Evolutionary conservation across 1,284 basidiomycete genomes (phyloP), one percentile per base, ranked within the genome.

Genomic region (Sanguinoderma infundibulare): DNA sequence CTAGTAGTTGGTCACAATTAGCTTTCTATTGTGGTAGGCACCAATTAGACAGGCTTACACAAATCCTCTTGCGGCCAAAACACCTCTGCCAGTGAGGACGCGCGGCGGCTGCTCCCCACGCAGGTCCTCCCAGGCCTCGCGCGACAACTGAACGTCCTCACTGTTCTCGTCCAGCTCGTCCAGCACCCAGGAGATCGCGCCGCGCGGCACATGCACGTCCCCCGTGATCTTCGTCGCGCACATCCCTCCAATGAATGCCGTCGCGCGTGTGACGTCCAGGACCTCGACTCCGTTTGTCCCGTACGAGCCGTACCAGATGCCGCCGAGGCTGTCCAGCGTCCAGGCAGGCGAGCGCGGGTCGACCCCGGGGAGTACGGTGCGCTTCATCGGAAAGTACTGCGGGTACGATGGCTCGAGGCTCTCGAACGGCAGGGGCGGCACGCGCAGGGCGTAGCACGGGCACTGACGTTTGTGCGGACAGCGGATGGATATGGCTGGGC

Each of bases 281-380:
- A 66, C 59, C 53, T 72, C 69, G 15, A 64, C 67, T 35, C 67
- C 69, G 39, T 63, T 53, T 8, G 42, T 53, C 6, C 66, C 69
- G 40, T 65, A 69, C 28, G 52, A 54, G 17, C 69, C 67, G 22
- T 68, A 61, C 70, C 70, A 72, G 42, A 72, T 51, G 5, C 70
- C 69, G 3, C 55, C 55, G 7, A 70, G 54, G 7, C 50, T 49
- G 17, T 56, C 44, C 12, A 61, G 53, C 30, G 40, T 15, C 66
- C 67, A 69, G 0, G 32, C 56, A 17, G 34, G 26, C 35, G 54
- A 28, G 5, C 32, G 40, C 2, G 63, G 64, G 46, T 69, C 63
- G 1, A 60, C 52, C 5, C 55, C 54, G 2, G 42, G 50, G 2
- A 49, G 52, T n/a, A 59, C 34, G 42, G 40, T 39, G 30, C 39